Conservation (phyloP, 352 stramenopile species). For the Pythium myriotylum region DNA sequence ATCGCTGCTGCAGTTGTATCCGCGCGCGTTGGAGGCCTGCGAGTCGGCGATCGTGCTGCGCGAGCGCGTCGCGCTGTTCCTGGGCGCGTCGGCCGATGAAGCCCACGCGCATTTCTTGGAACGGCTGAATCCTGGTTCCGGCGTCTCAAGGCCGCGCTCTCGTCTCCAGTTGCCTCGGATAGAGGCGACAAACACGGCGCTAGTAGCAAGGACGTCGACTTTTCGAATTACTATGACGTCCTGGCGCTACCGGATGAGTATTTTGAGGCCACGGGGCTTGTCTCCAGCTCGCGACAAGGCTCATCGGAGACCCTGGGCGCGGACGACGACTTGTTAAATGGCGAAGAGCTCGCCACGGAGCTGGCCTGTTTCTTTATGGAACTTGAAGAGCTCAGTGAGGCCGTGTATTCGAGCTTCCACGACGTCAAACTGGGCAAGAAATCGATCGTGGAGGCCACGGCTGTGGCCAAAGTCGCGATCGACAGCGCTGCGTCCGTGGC, state of each 20-base stretch:
- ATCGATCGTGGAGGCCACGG: slow-evolving; percentile 37
- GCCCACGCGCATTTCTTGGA: slow-evolving; percentile 8
- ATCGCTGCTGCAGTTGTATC: not conserved
- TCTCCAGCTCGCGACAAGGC: too few species aligned
- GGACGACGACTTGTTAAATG: too few species aligned
- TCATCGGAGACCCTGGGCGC: too few species aligned
- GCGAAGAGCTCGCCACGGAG: slow-evolving; percentile 25
- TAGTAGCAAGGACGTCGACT: not conserved
- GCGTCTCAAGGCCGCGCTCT: too few species aligned
- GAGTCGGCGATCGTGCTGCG: slow-evolving; percentile 15
- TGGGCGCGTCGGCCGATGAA: slow-evolving; percentile 1
- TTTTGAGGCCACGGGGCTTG: not conserved
- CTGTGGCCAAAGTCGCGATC: slow-evolving; percentile 33
- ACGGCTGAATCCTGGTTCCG: slow-evolving; percentile 2
- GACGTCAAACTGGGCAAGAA: slow-evolving; percentile 37
- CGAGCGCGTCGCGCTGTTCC: slow-evolving; percentile 4
- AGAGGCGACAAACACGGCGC: too few species aligned
- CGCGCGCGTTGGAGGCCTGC: slow-evolving; percentile 12
- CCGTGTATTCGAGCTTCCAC: slow-evolving; percentile 26
- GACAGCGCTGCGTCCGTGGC: slow-evolving; percentile 20
- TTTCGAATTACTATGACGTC: not conserved
- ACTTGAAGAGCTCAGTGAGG: slow-evolving; percentile 9
- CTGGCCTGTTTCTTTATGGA: slow-evolving; percentile 33
- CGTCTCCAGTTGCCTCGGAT: too few species aligned
- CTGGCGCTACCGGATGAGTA: not conserved